These are phyloP conservation scores for Grigorovia transvaalensis DNA, from an alignment of 805 yeast genomes.

Conservation along the genomic window DNA sequence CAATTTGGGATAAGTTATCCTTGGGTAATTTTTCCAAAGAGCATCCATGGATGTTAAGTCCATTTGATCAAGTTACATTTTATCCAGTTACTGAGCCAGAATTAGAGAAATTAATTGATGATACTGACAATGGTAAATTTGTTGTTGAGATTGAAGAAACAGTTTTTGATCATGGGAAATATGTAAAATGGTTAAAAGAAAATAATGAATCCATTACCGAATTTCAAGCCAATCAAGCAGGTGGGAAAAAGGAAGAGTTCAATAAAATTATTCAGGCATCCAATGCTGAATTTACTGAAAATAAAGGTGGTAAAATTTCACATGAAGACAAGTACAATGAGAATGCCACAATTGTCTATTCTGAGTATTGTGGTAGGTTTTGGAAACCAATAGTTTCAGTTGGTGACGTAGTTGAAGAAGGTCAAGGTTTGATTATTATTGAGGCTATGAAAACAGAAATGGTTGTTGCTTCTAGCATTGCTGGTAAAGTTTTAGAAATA, in stretches of 20 bases:
- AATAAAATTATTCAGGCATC: constrained; percentile 72
- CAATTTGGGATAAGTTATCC: constrained; percentile 92
- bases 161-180: constrained; percentile 73
- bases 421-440: constrained; percentile 76
- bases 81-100: constrained; percentile 85
- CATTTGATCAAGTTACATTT: constrained; percentile 91
- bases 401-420: constrained; percentile 63
- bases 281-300: constrained; percentile 56
- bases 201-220: constrained; percentile 63
- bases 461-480: constrained; percentile 64
- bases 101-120: constrained; percentile 58
- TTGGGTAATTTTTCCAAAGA: constrained; percentile 53
- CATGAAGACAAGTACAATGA: constrained; percentile 55
- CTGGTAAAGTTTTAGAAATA: constrained; percentile 64
- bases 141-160: constrained; percentile 63
- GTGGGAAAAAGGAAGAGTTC: constrained; percentile 79
- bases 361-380: constrained; percentile 94
- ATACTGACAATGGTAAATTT: constrained; percentile 73
- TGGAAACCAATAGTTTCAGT: constrained; percentile 83
- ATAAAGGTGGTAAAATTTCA: constrained; percentile 37
- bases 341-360: constrained; percentile 72
- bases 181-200: constrained; percentile 65
- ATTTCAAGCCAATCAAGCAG: constrained; percentile 58
- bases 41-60: constrained; percentile 82
- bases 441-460: constrained; percentile 99